Percentiles rank a stretch among this genome's conserved stretches.
Evolutionary conservation across 2,329 filamentous ascomycete genomes (phyloP).

Genomic region (Remersonia thermophila): DNA sequence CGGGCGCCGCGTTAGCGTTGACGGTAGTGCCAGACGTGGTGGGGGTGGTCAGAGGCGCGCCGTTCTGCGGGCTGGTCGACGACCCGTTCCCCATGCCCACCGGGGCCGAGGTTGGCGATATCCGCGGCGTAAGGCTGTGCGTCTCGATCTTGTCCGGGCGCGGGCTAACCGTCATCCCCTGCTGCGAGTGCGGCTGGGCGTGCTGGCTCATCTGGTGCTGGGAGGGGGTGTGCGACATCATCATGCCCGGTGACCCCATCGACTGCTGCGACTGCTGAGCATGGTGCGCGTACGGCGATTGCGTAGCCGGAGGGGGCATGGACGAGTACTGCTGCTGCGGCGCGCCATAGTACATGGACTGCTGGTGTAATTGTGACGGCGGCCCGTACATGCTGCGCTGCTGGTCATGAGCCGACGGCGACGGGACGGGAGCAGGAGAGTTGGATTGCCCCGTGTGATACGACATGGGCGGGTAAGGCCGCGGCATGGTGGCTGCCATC

Average conservation of each 20-base stretch:
- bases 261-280: slow-evolving; percentile 41
- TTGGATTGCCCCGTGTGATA: slow-evolving; percentile 94
- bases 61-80: slow-evolving; percentile 27
- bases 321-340: slow-evolving; percentile 51
- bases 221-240: slow-evolving; percentile 49
- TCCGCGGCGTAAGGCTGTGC: slow-evolving; percentile 43
- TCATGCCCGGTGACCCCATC: slow-evolving; percentile 52
- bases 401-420: slow-evolving; percentile 77
- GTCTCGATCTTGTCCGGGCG: slow-evolving; percentile 50
- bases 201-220: slow-evolving; percentile 49
- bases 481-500: slow-evolving; percentile 60
- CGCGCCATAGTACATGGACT: slow-evolving; percentile 62
- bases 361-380: slow-evolving; percentile 64
- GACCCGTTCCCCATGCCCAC: slow-evolving; percentile 30
- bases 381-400: slow-evolving; percentile 77
- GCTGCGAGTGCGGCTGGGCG: slow-evolving; percentile 41
- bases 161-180: slow-evolving; percentile 48
- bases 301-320: slow-evolving; percentile 49
- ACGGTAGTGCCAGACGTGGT: slow-evolving; percentile 42
- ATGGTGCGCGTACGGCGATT: slow-evolving; percentile 50
- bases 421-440: slow-evolving; percentile 85
- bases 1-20: slow-evolving; percentile 84
- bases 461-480: slow-evolving; percentile 73
- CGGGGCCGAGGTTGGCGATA: slow-evolving; percentile 44
- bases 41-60: slow-evolving; percentile 32